Evolutionary conservation across 257 asterid genomes (phyloP).

Genomic region (Scutellaria minor): DNA sequence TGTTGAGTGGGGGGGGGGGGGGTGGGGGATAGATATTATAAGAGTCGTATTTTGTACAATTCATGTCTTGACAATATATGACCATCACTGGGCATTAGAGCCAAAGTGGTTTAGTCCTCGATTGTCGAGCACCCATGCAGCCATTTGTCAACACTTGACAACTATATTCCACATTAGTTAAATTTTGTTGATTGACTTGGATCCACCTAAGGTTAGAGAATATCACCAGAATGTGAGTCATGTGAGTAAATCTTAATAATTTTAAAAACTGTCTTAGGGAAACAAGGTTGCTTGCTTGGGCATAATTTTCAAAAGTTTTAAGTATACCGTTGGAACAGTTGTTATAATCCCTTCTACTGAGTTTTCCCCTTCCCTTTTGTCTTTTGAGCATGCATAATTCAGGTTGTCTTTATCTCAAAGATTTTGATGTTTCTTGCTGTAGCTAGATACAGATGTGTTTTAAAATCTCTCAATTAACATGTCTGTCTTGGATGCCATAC

Average conservation of each 20-base stretch:
- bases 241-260: too few relatives aligned
- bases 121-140: neutral
- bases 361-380: neutral
- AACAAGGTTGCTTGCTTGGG: constrained; percentile 24
- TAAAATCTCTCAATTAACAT: constrained; percentile 16
- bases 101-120: neutral
- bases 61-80: constrained; percentile 3
- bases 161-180: neutral
- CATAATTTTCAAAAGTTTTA: neutral
- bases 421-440: constrained; percentile 25
- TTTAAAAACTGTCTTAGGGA: neutral
- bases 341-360: neutral
- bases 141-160: neutral
- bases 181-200: neutral
- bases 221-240: neutral
- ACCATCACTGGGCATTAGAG: neutral
- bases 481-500: constrained; percentile 26
- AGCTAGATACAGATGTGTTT: neutral
- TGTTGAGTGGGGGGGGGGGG: neutral
- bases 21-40: too few relatives aligned
- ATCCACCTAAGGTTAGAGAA: neutral
- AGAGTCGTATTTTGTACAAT: neutral
- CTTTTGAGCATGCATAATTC: constrained; percentile 7
- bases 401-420: neutral
- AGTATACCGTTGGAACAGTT: constrained; percentile 9